Evolutionary conservation across 768 basidiomycete species (phyloP), one percentile per base, ranked within the genome.

Genomic region (Panaeolus cyanescens): DNA sequence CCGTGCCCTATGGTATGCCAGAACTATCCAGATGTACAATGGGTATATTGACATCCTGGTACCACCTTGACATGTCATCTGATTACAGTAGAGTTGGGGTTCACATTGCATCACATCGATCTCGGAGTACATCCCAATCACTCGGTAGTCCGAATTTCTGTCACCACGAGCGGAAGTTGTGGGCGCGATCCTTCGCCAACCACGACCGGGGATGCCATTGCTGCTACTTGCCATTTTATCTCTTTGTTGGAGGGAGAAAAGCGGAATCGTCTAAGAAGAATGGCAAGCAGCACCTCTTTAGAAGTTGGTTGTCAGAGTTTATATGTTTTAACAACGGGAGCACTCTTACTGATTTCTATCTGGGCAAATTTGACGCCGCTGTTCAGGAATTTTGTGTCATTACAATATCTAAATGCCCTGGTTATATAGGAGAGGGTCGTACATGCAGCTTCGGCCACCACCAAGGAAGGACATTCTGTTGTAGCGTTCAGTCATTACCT

Each of bases 381-480:
- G 45, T 25, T n/a, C 32, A 20, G 20, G 22, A n/a, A n/a, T n/a
- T n/a, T n/a, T n/a, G n/a, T n/a, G n/a, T n/a, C n/a, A n/a, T n/a
- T n/a, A n/a, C n/a, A n/a, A n/a, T n/a, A n/a, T n/a, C n/a, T n/a
- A n/a, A n/a, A n/a, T n/a, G n/a, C n/a, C n/a, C n/a, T n/a, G n/a
- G n/a, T n/a, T n/a, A n/a, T n/a, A n/a, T n/a, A n/a, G n/a, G n/a
- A n/a, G n/a, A n/a, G n/a, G n/a, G n/a, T n/a, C 77, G 25, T 64
- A 77, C 76, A 77, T 77, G 73, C 78, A 80, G 0, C 74, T 68
- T 22, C 77, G 68, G 2, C 72, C 68, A 32, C 79, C 79, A 20
- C 72, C 77, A 55, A 76, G 55, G 69, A 79, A 80, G 0, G 78
- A 74, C 75, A 79, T 74, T 64, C 78, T 80, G 36, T 7, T 12